These are phyloP conservation scores for Pseudogymnoascus sp. DNA, from an alignment of 2,329 filamentous ascomycete genomes.

Conservation along the genomic window DNA sequence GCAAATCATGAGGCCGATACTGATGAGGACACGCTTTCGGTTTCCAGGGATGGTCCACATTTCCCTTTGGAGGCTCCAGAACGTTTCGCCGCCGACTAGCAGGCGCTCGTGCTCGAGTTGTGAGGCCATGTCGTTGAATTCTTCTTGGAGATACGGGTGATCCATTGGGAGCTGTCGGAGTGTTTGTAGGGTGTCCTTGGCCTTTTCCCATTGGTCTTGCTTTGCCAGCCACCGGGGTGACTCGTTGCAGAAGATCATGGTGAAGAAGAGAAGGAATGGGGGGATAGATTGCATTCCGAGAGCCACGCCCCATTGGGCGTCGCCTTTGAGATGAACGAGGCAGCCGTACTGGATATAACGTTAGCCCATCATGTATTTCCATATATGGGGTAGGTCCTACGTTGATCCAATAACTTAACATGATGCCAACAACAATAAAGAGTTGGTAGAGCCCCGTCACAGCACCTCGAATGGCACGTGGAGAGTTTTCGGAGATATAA, in stretches of 20 bases:
- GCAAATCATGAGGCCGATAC: conserved; percentile 55
- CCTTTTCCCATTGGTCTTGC: conserved; percentile 58
- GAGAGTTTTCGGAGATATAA: not conserved
- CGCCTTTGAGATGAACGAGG: conserved; percentile 27
- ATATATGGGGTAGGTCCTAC: not conserved
- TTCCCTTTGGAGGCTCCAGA: conserved; percentile 19
- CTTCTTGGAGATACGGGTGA: conserved; percentile 51
- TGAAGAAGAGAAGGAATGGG: conserved; percentile 49
- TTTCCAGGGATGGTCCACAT: conserved; percentile 42
- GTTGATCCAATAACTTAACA: conserved; percentile 2
- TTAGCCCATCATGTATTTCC: not conserved
- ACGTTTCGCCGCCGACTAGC: conserved; percentile 41
- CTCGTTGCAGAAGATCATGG: conserved; percentile 59
- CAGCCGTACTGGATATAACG: not conserved
- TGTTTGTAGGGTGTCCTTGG: conserved; percentile 46
- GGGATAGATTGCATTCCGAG: conserved; percentile 52
- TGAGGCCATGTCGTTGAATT: conserved; percentile 54
- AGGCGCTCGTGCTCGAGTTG: conserved; percentile 58
- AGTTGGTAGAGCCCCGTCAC: conserved; percentile 9
- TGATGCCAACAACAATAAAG: conserved; percentile 1
- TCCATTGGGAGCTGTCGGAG: conserved; percentile 49
- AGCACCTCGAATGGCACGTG: conserved; percentile 1
- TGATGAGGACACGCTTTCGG: conserved; percentile 52
- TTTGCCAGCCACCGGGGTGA: conserved; percentile 60
- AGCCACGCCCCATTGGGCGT: conserved; percentile 49